Base-by-base conservation (phyloP, 352 stramenopile genomes). In the Phytophthora sp. region DNA sequence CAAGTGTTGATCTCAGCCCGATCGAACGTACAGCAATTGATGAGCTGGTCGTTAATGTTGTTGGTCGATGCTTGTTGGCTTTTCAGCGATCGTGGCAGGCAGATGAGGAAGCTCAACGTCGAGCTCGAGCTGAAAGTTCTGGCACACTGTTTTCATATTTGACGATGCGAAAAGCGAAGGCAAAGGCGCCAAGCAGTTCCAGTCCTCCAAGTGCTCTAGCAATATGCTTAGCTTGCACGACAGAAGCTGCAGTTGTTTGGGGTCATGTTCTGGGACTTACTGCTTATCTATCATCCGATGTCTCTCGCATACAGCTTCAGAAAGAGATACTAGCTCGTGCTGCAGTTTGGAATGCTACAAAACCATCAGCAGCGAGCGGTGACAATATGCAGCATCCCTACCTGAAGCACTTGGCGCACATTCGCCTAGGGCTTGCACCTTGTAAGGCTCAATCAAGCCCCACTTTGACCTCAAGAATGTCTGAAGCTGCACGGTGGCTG, bases 81-180 rank as follows among this genome's bases (percentile, higher is more conserved):
- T 89, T 82, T 43, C 62, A 90, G 12, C 30, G 71, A 11, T 68
- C 85, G 2, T 89, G 85, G 51, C 72, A 85, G 10, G 70, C 74
- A 5, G 55, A 72, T 9, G 77, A 77, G 23, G 62, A 84, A 28
- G 58, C 46, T 13, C 76, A 91, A n/a, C 53, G 49, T 21, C 62
- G 60, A 4, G 48, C 58, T 24, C 31, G 62, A 6, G 54, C 69
- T 1, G 70, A 84, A 34, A 52, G 52, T 18, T 70, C 64, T 1
- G 61, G 69, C 4, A 79, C 68, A 0, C 86, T 92, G 52, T 89
- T 92, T 38, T 62, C 70, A 1, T 92, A 74, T 21, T 41, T 74
- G 24, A 73, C 64, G 3, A 52, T 73, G 52, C 53, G 65, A 12
- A 69, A 69, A 21, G 10, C 64, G 0, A 74, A 58, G 45, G 39